Base-by-base conservation (phyloP, 2,329 filamentous ascomycete species). In the Domatiomyces globalis region DNA sequence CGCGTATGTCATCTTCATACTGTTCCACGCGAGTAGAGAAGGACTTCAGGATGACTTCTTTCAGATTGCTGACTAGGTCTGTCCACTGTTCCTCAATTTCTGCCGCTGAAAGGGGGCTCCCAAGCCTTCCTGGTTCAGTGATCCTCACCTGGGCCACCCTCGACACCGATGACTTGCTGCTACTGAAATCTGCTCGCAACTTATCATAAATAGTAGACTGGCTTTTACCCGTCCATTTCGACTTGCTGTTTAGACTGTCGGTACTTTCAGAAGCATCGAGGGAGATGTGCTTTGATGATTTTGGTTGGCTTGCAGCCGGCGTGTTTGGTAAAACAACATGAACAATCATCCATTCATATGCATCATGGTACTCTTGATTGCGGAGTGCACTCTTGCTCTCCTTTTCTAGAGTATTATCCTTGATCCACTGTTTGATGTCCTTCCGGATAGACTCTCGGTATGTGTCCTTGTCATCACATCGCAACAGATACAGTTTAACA, bases 1-100 rank as follows among this genome's bases (percentile, higher is more conserved):
- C 92, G 56, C 87, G 85, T 59, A 98, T 95, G 60, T 98, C 92
- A 54, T 95, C 89, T 67, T 98, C 92, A 65, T 98, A 98, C 62
- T 96, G 90, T 18, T 79, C 81, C 1, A 98, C 92, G 7, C 92
- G 80, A 60, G 83, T 75, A 68, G 96, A 90, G 64, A 98, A 98
- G 1, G 89, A 94, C 5, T 80, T 79, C 22, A 98, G 71, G 49
- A 98, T 95, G 22, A 88, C 74, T 49, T 78, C 81, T 70, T 95
- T 95, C 61, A 96, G 77, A 66, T 94, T 95, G 50, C 80, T 73
- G 44, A 96, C 78, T 19, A 96, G 69, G 62, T 96, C 89, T 27
- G 78, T 74, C 83, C 92, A 94, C 2, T 88, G 85, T 58, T 80
- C 81, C 59, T 88, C 83, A 43, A 85, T 79, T 61, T 96, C 92